phyloP scores from a whole-genome alignment of 176 grass and related monocot genomes.

The Thinopyrum elongatum region DNA sequence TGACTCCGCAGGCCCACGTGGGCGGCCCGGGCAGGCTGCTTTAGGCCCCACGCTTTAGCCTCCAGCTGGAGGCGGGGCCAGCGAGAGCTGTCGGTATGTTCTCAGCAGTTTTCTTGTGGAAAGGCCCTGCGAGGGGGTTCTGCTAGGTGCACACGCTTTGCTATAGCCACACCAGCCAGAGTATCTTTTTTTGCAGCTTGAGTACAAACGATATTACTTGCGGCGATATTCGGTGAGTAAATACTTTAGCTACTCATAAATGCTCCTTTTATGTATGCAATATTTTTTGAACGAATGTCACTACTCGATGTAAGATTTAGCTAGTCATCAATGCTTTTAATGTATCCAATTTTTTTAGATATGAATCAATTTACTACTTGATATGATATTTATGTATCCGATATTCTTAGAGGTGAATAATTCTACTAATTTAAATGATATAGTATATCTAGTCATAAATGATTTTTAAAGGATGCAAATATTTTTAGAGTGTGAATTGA shows the following conservation, averaged over 20 bases:
- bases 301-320: neutral
- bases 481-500: too few species aligned
- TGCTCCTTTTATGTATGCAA: neutral
- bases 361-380: too few species aligned
- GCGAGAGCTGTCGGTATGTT: neutral
- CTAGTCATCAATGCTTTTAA: neutral
- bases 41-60: neutral
- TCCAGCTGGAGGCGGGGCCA: neutral
- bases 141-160: neutral
- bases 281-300: neutral
- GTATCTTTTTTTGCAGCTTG: neutral
- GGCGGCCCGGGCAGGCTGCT: neutral
- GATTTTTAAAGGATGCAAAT: too few species aligned
- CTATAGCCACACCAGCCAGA: neutral
- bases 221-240: neutral
- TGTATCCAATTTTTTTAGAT: neutral
- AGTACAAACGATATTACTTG: neutral
- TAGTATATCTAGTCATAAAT: too few species aligned
- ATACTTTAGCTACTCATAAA: neutral
- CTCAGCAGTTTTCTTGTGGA: neutral
- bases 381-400: neutral
- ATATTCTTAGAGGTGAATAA: neutral
- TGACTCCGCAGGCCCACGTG: neutral
- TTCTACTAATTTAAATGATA: neutral
- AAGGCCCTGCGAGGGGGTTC: neutral